phyloP scores from a whole-genome alignment of 2,329 filamentous ascomycete genomes.

The Cylindrodendrum hubeiense region DNA sequence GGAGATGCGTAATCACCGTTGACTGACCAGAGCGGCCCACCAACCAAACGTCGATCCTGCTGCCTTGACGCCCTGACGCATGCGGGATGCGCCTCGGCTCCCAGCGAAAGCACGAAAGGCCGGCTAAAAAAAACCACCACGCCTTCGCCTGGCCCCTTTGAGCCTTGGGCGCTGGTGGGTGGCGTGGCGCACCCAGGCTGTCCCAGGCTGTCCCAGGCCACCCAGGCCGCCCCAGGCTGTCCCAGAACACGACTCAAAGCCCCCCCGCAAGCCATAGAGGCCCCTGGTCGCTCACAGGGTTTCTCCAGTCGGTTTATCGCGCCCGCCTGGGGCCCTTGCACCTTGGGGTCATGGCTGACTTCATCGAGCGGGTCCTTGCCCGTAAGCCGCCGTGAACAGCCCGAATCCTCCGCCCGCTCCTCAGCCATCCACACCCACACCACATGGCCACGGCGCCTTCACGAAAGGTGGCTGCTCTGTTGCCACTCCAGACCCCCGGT shows the following conservation, averaged over 20 bases:
- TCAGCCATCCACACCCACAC: constrained; percentile 28
- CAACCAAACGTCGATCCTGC: not conserved
- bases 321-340: constrained; percentile 5
- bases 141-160: constrained; percentile 27
- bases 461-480: constrained; percentile 22
- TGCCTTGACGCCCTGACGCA: not conserved
- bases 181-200: constrained; percentile 11
- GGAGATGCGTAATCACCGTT: not conserved
- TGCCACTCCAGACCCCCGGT: constrained; percentile 23
- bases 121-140: constrained; percentile 13
- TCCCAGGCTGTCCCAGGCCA: not conserved
- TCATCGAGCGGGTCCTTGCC: constrained; percentile 37
- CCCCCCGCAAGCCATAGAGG: not conserved
- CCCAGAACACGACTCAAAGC: no score
- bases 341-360: constrained; percentile 34
- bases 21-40: not conserved
- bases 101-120: not conserved
- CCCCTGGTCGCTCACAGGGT: constrained; percentile 22
- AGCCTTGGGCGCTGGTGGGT: constrained; percentile 18
- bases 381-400: constrained; percentile 34
- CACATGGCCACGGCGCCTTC: constrained; percentile 19
- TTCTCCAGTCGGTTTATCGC: constrained; percentile 41
- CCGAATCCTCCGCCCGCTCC: constrained; percentile 36
- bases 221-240: no score
- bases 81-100: not conserved